A percentile compares a stretch with the other conserved stretches of the same genome.
phyloP scores from a whole-genome alignment of 176 grass and related monocot species.

The Raddia guianensis region DNA sequence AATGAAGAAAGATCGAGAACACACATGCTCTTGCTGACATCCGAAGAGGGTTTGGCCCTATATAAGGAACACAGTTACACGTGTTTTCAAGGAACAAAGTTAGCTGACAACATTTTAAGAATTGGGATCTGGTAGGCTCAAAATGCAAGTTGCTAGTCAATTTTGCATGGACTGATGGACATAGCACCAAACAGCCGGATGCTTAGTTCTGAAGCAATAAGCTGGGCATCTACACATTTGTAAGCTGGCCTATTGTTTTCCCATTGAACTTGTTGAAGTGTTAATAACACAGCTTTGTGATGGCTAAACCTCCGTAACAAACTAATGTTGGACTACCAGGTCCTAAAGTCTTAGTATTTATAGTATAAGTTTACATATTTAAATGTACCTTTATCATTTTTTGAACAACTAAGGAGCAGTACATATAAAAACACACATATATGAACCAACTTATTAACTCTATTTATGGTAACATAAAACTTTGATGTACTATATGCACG shows the following conservation, averaged over 20 bases:
- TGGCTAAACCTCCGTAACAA: slow-evolving; percentile 4
- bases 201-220: slow-evolving; percentile 46
- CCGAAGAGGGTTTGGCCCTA: slow-evolving; percentile 62
- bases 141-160: slow-evolving; percentile 28
- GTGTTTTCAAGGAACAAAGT: slow-evolving; percentile 6
- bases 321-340: background rate
- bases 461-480: background rate
- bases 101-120: slow-evolving; percentile 8
- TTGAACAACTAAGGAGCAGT: background rate
- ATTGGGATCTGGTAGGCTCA: background rate
- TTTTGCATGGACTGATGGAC: slow-evolving; percentile 15
- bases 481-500: background rate
- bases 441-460: background rate
- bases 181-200: slow-evolving; percentile 41
- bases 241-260: slow-evolving; percentile 33
- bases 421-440: background rate
- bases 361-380: background rate
- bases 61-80: slow-evolving; percentile 36
- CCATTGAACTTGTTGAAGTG: background rate
- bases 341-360: background rate
- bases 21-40: slow-evolving; percentile 76
- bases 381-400: background rate
- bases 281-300: slow-evolving; percentile 15
- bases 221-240: background rate
- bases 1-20: slow-evolving; percentile 56